Percentiles rank a stretch among this genome's conserved stretches.
Evolutionary conservation across 768 basidiomycete genomes (phyloP).

Genomic region (Pisolithus microcarpus): DNA sequence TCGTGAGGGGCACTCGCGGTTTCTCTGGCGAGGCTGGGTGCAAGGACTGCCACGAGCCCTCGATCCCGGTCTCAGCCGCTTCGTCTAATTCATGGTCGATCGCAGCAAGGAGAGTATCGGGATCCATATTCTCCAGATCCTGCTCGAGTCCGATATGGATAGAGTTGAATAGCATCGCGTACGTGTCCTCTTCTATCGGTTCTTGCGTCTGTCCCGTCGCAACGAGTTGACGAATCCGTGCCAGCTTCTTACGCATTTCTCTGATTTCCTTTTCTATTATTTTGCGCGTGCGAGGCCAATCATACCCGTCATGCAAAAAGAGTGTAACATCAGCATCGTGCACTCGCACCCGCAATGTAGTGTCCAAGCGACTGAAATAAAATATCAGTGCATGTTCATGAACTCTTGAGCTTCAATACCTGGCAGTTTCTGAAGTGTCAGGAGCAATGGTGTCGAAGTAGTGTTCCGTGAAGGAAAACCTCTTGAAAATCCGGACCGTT

Average conservation of each 20-base stretch:
- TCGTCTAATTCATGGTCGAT: constrained; percentile 88
- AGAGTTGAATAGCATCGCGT: constrained; percentile 84
- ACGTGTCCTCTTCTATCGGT: constrained; percentile 61
- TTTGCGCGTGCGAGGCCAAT: constrained; percentile 82
- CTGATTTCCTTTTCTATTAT: constrained; percentile 84
- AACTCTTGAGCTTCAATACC: constrained; percentile 42
- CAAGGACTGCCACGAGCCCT: constrained; percentile 91
- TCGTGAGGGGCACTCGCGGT: constrained; percentile 26
- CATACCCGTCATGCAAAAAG: constrained; percentile 88
- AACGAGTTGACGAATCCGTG: constrained; percentile 86
- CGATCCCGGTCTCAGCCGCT: constrained; percentile 63
- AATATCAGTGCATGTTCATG: neutral
- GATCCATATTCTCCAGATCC: constrained; percentile 67
- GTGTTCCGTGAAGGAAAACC: constrained; percentile 64
- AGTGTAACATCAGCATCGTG: constrained; percentile 58
- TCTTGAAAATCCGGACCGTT: constrained; percentile 71
- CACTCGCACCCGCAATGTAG: constrained; percentile 47
- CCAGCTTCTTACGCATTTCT: constrained; percentile 77
- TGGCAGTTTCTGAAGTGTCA: constrained; percentile 31
- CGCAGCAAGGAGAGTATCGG: constrained; percentile 73
- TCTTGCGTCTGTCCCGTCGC: constrained; percentile 86
- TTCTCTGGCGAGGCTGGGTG: constrained; percentile 42
- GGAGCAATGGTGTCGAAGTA: constrained; percentile 63
- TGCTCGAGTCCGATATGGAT: constrained; percentile 87
- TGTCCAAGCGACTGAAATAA: constrained; percentile 36